These are phyloP conservation scores for Pyrus pyrifolia DNA, from an alignment of 306 rosid species.

Conservation along the genomic window DNA sequence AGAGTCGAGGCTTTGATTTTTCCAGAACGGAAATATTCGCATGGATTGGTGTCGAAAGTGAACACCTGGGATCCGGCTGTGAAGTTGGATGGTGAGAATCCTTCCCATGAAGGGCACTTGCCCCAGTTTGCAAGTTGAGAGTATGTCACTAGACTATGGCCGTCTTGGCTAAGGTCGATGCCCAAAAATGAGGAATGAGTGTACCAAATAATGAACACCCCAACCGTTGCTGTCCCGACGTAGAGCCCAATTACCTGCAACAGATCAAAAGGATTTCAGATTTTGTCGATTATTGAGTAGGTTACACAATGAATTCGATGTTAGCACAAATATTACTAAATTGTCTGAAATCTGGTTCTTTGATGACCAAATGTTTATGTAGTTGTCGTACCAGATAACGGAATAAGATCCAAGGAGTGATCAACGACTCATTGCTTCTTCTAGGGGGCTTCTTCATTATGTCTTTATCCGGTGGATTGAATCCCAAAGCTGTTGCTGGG, in stretches of 20 bases:
- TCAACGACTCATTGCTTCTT: slow-evolving; percentile 68
- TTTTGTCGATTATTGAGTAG: not conserved
- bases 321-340: not conserved
- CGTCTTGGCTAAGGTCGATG: slow-evolving; percentile 77
- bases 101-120: slow-evolving; percentile 67
- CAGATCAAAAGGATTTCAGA: not conserved
- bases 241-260: slow-evolving; percentile 78
- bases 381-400: slow-evolving; percentile 65
- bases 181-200: slow-evolving; percentile 79
- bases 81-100: slow-evolving; percentile 78
- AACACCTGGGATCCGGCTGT: slow-evolving; percentile 59
- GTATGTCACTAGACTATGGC: slow-evolving; percentile 78
- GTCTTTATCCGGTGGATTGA: slow-evolving; percentile 86
- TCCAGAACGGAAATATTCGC: slow-evolving; percentile 71
- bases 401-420: slow-evolving; percentile 81
- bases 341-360: not conserved
- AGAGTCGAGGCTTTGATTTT: slow-evolving; percentile 84
- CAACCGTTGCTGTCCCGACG: slow-evolving; percentile 86
- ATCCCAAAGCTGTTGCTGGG: slow-evolving; percentile 96
- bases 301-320: not conserved
- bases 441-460: slow-evolving; percentile 91
- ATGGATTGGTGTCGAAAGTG: slow-evolving; percentile 47
- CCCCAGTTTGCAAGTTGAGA: slow-evolving; percentile 88
- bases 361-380: too few species aligned
- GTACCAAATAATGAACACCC: slow-evolving; percentile 82